phyloP scores from a whole-genome alignment of 768 basidiomycete genomes.

The Agaricus blazei region DNA sequence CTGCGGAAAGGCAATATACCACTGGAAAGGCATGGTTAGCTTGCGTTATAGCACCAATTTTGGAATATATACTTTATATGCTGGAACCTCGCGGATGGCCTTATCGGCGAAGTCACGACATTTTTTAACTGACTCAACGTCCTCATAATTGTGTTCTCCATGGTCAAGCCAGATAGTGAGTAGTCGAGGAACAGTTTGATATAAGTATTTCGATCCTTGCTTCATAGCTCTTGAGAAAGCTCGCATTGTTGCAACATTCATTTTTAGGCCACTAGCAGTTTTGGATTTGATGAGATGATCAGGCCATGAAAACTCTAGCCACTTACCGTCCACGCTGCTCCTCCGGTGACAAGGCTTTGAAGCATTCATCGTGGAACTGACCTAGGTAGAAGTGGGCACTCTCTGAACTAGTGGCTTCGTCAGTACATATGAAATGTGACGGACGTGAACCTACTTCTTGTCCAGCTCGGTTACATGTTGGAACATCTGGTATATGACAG shows the following conservation, averaged over 20 bases:
- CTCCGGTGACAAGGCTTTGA: conserved; percentile 49
- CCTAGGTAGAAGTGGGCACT: conserved; percentile 84
- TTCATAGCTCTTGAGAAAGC: conserved; percentile 67
- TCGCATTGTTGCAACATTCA: conserved; percentile 63
- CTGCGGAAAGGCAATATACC: conserved; percentile 95
- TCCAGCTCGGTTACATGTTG: conserved; percentile 43
- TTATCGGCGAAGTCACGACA: conserved; percentile 53
- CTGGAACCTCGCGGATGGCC: conserved; percentile 57
- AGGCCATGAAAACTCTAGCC: background rate
- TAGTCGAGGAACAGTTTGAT: conserved; percentile 90
- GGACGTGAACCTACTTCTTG: conserved; percentile 36
- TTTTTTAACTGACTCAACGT: conserved; percentile 34
- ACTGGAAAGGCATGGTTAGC: conserved; percentile 40
- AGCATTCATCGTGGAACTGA: conserved; percentile 80
- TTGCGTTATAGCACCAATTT: background rate
- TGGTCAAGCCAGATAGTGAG: conserved; percentile 93
- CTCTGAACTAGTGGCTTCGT: conserved; percentile 56
- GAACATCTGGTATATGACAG: conserved; percentile 57
- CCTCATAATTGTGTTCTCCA: conserved; percentile 47
- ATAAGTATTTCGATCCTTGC: conserved; percentile 90
- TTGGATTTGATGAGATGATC: background rate
- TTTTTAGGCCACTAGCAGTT: conserved; percentile 46
- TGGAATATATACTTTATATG: conserved; percentile 65
- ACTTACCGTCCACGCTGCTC: conserved; percentile 23
- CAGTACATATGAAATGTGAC: background rate